Evolutionary conservation across 371 early-diverging fungal species (phyloP), one percentile per base, ranked within the genome.

Genomic region (Syncephalis plumigaleata): DNA sequence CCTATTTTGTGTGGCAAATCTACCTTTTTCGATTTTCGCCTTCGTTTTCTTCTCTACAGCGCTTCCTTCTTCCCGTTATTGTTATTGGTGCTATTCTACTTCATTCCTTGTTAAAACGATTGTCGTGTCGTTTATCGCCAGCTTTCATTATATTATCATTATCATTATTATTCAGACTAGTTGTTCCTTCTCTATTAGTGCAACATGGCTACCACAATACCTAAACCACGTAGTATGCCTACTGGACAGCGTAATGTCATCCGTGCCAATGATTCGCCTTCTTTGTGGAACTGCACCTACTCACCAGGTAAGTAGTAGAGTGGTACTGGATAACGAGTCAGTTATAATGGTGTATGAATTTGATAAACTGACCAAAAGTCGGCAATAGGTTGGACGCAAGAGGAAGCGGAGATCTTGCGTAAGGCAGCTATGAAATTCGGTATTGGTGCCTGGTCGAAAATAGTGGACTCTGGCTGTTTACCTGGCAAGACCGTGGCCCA

Each of bases 401-500:
- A 79, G 26, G 91, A 92, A 57, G 79, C 82, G 16, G 79, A 87
- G 55, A 65, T 81, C 8, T 60, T 92, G 42, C 70, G 90, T 21
- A 70, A 79, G 51, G 89, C 91, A 1, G 56, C 89, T 31, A 84
- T 91, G 71, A 74, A 77, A 50, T 86, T 84, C 58, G 93, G 91
- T 4, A 71, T 92, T 45, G 93, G 93, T 39, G 90, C 90, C 58
- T 92, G 93, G 93, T 75, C 81, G 46, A 86, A 87, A 53, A 88
- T 92, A 47, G 81, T 87, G 53, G 90, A 87, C 46, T 78, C 81
- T 42, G 79, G 77, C 25, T 82, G 86, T 54, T 64, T 84, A 11
- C 84, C 85, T 2, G 91, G 89, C 27, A 92, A 92, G 56, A 91
- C 88, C 27, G 85, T 83, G 50, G 87, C 93, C 9, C 93, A 92